These are phyloP conservation scores for Pezicula carpinea DNA, from an alignment of 2,329 filamentous ascomycete genomes.

Conservation along the genomic window DNA sequence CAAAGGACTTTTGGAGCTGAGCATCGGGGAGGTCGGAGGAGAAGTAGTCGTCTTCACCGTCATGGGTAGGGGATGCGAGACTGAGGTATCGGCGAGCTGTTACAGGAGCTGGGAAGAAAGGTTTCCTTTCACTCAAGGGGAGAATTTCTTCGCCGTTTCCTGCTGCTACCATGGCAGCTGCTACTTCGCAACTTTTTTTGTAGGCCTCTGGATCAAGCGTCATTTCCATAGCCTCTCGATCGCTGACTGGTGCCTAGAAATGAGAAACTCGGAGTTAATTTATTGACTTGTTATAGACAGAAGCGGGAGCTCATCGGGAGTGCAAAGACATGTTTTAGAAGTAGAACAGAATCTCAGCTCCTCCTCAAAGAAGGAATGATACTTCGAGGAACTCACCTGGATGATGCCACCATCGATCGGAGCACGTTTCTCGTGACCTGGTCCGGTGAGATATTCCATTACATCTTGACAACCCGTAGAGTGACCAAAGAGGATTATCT, in stretches of 20 bases:
- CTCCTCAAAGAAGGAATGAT: too few species aligned
- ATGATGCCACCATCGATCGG: constrained; percentile 57
- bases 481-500: constrained; percentile 65
- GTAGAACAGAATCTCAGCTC: too few species aligned
- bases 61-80: constrained; percentile 47
- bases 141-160: constrained; percentile 42
- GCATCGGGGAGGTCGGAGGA: constrained; percentile 55
- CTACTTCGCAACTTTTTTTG: constrained; percentile 29
- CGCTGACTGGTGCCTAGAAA: constrained; percentile 58
- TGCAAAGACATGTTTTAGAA: too few species aligned
- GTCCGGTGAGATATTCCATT: constrained; percentile 53
- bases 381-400: too few species aligned
- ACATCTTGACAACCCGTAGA: constrained; percentile 66
- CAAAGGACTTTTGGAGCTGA: constrained; percentile 51
- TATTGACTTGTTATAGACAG: too few species aligned
- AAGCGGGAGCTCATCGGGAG: too few species aligned
- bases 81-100: constrained; percentile 55
- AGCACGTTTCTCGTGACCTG: constrained; percentile 30
- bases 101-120: constrained; percentile 38
- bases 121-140: constrained; percentile 22
- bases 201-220: constrained; percentile 33
- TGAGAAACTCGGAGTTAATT: too few species aligned
- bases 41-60: constrained; percentile 64
- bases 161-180: constrained; percentile 36
- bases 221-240: constrained; percentile 49